A percentile compares a stretch with the other conserved stretches of the same genome.
Conservation (phyloP, 441 rosid species). For the Metrosideros polymorpha region DNA sequence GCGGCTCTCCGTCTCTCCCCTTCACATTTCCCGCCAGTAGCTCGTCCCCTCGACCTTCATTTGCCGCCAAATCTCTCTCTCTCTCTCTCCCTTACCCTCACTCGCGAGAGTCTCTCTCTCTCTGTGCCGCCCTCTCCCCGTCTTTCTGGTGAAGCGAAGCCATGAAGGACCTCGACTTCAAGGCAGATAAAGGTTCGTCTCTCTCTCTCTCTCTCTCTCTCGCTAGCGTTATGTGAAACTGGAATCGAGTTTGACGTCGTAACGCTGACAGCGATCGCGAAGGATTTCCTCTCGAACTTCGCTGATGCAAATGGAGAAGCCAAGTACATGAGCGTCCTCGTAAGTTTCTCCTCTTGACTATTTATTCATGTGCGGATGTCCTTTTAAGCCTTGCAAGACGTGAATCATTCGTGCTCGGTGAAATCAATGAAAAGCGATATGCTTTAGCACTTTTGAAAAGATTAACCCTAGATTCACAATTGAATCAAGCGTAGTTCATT, state of each 20-base stretch:
- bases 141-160: not conserved
- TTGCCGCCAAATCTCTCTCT: slow-evolving; percentile 26
- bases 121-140: not conserved
- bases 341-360: slow-evolving; percentile 20
- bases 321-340: slow-evolving; percentile 78
- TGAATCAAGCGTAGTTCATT: not conserved
- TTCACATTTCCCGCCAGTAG: slow-evolving; percentile 51
- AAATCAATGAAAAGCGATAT: not conserved
- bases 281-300: slow-evolving; percentile 74
- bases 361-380: not conserved
- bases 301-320: slow-evolving; percentile 58
- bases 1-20: not conserved
- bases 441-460: not conserved
- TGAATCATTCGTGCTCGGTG: slow-evolving; percentile 1
- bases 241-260: not conserved
- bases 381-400: not conserved
- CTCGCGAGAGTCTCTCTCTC: not conserved
- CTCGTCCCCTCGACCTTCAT: not conserved
- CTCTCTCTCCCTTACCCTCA: not conserved
- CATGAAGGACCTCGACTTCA: slow-evolving; percentile 55
- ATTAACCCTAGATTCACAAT: not conserved
- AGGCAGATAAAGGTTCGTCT: slow-evolving; percentile 50
- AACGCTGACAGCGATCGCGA: slow-evolving; percentile 43
- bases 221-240: not conserved
- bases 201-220: not conserved